Percentiles rank a stretch among this genome's conserved stretches.
Evolutionary conservation across 169 alveolate species (phyloP).

Genomic region (Amoebophrya sp.): DNA sequence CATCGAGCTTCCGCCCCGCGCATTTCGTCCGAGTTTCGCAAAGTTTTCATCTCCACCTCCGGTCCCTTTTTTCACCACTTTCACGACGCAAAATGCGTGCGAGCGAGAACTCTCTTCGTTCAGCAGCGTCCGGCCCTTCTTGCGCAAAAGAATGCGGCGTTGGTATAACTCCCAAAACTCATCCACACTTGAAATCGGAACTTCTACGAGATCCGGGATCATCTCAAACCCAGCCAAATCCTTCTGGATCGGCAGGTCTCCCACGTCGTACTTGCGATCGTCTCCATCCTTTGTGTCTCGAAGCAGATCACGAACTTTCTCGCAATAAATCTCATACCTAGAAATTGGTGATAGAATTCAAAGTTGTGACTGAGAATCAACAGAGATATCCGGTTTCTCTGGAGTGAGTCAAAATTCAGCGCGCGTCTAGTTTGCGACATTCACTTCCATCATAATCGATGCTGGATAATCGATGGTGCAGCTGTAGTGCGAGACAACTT

Average conservation of each 20-base stretch:
- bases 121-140: constrained; percentile 22
- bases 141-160: background rate
- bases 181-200: background rate
- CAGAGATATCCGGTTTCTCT: too few species aligned
- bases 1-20: background rate
- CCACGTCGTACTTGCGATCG: background rate
- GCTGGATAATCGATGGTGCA: too few species aligned
- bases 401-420: too few species aligned
- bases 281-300: background rate
- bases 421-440: too few species aligned
- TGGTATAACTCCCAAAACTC: background rate
- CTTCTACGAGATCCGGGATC: background rate
- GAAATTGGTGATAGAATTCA: too few species aligned
- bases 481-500: too few species aligned
- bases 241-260: constrained; percentile 18
- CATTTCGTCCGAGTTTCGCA: background rate
- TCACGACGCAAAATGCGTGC: constrained; percentile 7
- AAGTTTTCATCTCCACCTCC: background rate
- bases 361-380: too few species aligned
- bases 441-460: too few species aligned
- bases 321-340: background rate
- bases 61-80: background rate
- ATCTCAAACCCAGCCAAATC: background rate
- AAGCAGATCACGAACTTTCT: background rate
- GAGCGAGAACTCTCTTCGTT: background rate